Base-by-base conservation (phyloP, 176 grass and related monocot species). In the Tillandsia leiboldiana region DNA sequence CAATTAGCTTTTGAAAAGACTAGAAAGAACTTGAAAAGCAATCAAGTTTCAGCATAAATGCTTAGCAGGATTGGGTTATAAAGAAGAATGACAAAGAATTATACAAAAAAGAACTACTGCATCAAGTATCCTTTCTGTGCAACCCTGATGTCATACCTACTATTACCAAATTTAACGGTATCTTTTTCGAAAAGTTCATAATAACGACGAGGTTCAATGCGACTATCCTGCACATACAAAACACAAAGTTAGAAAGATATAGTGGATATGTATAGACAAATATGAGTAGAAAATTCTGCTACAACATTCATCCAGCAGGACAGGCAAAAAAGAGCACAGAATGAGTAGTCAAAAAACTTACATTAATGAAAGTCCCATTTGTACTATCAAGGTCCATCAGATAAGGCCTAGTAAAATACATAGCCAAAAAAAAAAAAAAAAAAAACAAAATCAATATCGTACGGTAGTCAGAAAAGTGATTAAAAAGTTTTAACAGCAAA, bases 101-200 rank as follows among this genome's bases (percentile, higher is more conserved):
- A 7, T 42, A 42, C n/a, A 26, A 63, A 53, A 67, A 20, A 48
- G 26, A 65, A 57, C 61, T 9, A 14, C 58, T 23, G 26, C 51
- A n/a, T 51, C 51, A n/a, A 33, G 42, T 11, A 59, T 64, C 1
- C 1, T 58, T 73, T 67, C 13, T 51, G 50, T 52, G 28, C 50
- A 68, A 27, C 10, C 59, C 61, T 53, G 66, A 18, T 73, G 48
- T 6, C 81, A 74, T 93, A 93, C 94, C 94, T 93, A 58, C 94
- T 93, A 68, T 90, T 93, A 76, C 94, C 94, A 75, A 99, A 99
- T 74, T 83, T 87, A 63, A 99, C 79, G 26, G 85, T 99, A 72
- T 93, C 94, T 72, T 92, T 99, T 83, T 99, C 90, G 17, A 99
- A 93, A 51, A 99, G 84, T 78, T 90, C 89, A 42, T 99, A 99